Percentiles rank a stretch among this genome's conserved stretches.
These are phyloP conservation scores for Tuber microsphaerosporum DNA, from an alignment of 495 filamentous ascomycete species.

Conservation along the genomic window DNA sequence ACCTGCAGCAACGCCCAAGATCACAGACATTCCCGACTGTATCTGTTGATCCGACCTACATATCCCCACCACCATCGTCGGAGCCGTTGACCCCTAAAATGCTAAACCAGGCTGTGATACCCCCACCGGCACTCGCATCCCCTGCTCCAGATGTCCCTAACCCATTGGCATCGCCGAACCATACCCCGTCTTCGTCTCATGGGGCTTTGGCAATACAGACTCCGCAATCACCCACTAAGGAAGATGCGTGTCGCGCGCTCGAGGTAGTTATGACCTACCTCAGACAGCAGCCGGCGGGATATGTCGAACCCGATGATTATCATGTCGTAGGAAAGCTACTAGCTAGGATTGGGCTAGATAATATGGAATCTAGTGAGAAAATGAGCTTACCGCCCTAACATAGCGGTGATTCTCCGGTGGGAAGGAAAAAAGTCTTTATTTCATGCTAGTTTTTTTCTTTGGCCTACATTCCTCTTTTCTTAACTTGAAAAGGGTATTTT, in stretches of 20 bases:
- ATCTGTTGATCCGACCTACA: conserved; percentile 60
- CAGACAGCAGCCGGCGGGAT: conserved; percentile 60
- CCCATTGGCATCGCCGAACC: conserved; percentile 43
- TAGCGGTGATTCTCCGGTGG: background rate
- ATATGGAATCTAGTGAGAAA: conserved; percentile 7
- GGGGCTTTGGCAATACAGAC: conserved; percentile 45
- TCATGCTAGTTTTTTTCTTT: conserved; percentile 6
- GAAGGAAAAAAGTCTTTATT: conserved; percentile 4
- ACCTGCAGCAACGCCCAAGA: conserved; percentile 58
- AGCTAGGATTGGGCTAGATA: conserved; percentile 42
- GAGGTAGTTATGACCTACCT: conserved; percentile 83
- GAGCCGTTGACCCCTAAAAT: conserved; percentile 61
- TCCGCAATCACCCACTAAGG: conserved; percentile 65
- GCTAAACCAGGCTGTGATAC: conserved; percentile 50
- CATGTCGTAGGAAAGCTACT: conserved; percentile 67
- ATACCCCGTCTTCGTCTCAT: conserved; percentile 37
- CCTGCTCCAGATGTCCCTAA: conserved; percentile 55
- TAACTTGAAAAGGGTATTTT: background rate
- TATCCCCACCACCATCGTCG: conserved; percentile 56
- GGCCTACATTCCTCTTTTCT: conserved; percentile 7
- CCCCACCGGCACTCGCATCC: conserved; percentile 62
- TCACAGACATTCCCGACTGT: conserved; percentile 85
- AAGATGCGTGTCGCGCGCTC: conserved; percentile 78
- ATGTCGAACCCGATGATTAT: conserved; percentile 76
- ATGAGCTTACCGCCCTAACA: background rate